Evolutionary conservation across 2,329 filamentous ascomycete species (phyloP), one percentile per base, ranked within the genome.

Genomic region (Nigrospora sphaerica): DNA sequence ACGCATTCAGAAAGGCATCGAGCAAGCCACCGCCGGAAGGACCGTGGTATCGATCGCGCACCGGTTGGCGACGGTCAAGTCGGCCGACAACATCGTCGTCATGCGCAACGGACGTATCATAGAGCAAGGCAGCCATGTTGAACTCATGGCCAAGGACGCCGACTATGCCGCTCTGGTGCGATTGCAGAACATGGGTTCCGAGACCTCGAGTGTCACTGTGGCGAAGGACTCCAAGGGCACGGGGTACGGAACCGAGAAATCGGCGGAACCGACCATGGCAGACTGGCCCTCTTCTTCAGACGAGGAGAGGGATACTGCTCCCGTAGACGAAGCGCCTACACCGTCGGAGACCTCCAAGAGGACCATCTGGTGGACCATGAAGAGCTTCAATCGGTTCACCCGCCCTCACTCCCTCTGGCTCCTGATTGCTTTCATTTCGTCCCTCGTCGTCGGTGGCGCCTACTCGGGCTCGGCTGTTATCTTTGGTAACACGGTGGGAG

Each of bases 21-120:
- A 67, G 53, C 43, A 57, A 56, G 51, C 67, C 51, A 48, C 59
- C 6, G 39, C 36, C 1, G 61, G 59, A 2, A 57, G 81, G n/a
- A 87, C 83, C 0, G 83, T 82, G 0, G 78, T 88, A 46, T 73
- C 80, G 11, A 84, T 87, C 46, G 83, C 83, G 0, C 80, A 83
- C 61, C 67, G 80, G 1, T 65, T 84, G 3, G 75, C 75, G 0
- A 83, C 78, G 0, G 75, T 83, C 46, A 76, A 73, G 52, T 72
- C 77, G 44, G 83, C 83, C 0, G 77, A 86, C 50, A 75, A 78
- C 45, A 86, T 87, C 41, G 67, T 86, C 4, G 82, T 87, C 2
- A 66, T 87, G 52, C 69, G 77, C 4, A 69, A 77, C 38, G 83
- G 84, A 0, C 62, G 66, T 32, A 71, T 82, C 2, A 68, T 82